A percentile compares a stretch with the other conserved stretches of the same genome.
phyloP scores from a whole-genome alignment of 2,329 filamentous ascomycete genomes.

The Fusarium sp. region DNA sequence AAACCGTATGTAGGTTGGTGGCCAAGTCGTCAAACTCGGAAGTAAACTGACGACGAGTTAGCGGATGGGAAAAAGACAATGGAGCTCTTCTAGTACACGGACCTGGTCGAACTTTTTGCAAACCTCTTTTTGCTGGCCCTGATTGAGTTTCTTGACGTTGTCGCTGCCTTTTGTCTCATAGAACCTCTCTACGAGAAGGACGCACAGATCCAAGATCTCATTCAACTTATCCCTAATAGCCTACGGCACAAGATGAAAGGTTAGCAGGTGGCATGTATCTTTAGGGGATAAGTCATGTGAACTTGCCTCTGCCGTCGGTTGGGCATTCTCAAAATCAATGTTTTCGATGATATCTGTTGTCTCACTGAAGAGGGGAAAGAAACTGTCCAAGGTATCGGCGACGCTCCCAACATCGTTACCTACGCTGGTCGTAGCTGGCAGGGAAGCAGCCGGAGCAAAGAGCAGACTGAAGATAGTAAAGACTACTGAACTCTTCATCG shows the following conservation, averaged over 20 bases:
- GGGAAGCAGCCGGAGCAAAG: neutral
- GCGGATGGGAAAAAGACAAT: neutral
- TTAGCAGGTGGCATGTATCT: neutral
- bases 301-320: neutral
- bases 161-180: neutral
- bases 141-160: neutral
- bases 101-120: neutral
- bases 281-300: neutral
- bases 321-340: neutral
- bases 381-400: no score
- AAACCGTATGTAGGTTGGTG: neutral
- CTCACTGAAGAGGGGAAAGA: no score
- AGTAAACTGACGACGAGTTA: neutral
- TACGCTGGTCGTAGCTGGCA: no score
- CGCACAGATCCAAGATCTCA: neutral
- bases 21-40: neutral
- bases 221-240: neutral
- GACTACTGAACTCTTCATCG: neutral
- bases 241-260: neutral
- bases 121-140: neutral
- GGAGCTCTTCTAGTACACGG: neutral
- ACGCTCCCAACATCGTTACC: no score
- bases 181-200: neutral
- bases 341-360: neutral
- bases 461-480: neutral